Evolutionary conservation across 1,284 basidiomycete genomes (phyloP), one percentile per base, ranked within the genome.

Genomic region (Puccinia polysora): DNA sequence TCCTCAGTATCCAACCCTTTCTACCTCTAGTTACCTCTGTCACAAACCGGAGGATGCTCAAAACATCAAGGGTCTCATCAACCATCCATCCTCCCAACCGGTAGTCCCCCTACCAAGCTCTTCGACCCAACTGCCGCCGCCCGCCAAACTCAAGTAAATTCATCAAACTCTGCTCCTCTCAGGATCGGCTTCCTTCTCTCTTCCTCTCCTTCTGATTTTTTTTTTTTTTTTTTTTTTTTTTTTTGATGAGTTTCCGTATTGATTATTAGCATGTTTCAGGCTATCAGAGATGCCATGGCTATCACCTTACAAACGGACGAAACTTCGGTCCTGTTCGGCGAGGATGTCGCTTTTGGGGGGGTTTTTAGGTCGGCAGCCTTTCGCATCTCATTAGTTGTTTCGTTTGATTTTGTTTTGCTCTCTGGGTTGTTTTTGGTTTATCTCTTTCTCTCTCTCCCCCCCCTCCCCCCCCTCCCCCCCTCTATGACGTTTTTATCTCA

Each of bases 261-360:
- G 15, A 4, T 20, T 68, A 32, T 55, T 50, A 73, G 64, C 45
- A 69, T 73, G 65, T 73, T 62, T 56, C 72, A 73, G 52, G 53
- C 72, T 45, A 68, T 73, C 28, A 38, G 72, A 34, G 72, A 73
- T 25, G 72, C 64, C n/a, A 43, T 73, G 55, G 56, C 65, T 12
- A 73, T 73, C 55, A 63, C 52, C 40, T 40, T 73, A 20, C 45
- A 67, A 14, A 73, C 55, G 76, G 91, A 97, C 77, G 88, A 92
- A 52, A 89, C 83, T 56, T 86, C 93, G 0, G 87, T 93, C 10
- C 87, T 96, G 0, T 96, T 97, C 77, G 93, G 94, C n/a, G 91
- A 86, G 79, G 91, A 95, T 75, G 90, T 95, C 56, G 88, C 89
- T 1, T 67, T 67, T 43, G 65, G 72, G 23, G 64, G 64, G 23